A percentile compares a stretch with the other conserved stretches of the same genome.
phyloP scores from a whole-genome alignment of 169 alveolate genomes.

The Perkinsus chesapeaki region DNA sequence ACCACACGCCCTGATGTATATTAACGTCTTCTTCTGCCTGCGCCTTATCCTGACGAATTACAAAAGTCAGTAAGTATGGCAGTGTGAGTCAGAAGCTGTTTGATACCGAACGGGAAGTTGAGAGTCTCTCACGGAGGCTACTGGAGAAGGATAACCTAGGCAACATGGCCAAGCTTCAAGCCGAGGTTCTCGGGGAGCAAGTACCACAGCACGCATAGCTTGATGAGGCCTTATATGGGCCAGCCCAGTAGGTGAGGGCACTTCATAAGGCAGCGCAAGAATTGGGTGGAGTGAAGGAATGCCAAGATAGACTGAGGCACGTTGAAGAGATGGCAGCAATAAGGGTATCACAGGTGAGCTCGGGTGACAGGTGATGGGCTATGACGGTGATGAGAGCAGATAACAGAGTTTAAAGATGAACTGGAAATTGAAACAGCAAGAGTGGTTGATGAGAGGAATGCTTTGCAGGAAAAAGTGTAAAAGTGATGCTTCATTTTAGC shows the following conservation, averaged over 20 bases:
- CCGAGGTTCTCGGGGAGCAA: conserved; percentile 19
- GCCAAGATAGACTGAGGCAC: conserved; percentile 9
- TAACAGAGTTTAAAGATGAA: conserved; percentile 1
- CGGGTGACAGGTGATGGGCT: no score
- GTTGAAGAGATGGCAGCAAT: conserved; percentile 4
- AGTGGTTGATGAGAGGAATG: conserved; percentile 5
- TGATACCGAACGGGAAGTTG: neutral
- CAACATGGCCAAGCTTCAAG: conserved; percentile 1
- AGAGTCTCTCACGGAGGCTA: neutral
- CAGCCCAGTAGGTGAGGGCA: conserved; percentile 8
- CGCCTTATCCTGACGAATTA: no score
- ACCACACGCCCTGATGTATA: no score
- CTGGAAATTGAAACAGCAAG: conserved; percentile 14
- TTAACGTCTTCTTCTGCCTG: no score
- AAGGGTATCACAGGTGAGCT: conserved; percentile 2
- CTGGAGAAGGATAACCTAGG: neutral
- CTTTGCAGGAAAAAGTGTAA: neutral
- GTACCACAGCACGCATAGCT: neutral
- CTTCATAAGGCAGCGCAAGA: conserved; percentile 11
- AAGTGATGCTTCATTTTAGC: neutral
- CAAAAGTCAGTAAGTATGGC: no score
- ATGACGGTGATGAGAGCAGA: no score
- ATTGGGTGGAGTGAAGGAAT: conserved; percentile 3
- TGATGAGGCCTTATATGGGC: neutral
- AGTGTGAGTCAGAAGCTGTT: neutral